Evolutionary conservation across 495 filamentous ascomycete species (phyloP).

Genomic region (Hyaloscypha variabilis): DNA sequence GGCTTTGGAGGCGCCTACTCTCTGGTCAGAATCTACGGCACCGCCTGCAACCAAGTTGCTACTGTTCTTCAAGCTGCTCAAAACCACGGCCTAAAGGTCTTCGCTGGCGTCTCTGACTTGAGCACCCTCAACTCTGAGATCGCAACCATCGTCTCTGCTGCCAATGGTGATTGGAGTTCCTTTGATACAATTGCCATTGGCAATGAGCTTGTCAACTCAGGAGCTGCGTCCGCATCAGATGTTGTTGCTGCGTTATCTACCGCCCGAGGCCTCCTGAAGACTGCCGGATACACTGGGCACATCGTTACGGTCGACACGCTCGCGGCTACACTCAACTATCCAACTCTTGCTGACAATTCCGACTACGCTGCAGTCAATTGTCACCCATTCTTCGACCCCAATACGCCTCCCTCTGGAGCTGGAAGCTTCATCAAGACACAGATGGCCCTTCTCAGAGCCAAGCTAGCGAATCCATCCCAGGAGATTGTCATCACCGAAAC

Average conservation of each 20-base stretch:
- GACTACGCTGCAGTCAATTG: constrained; percentile 82
- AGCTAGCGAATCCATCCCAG: constrained; percentile 37
- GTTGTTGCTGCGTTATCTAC: constrained; percentile 56
- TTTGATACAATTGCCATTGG: constrained; percentile 76
- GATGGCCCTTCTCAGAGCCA: constrained; percentile 47
- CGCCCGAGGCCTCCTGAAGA: constrained; percentile 59
- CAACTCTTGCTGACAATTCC: constrained; percentile 68
- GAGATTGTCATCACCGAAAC: constrained; percentile 64
- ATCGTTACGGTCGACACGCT: constrained; percentile 83
- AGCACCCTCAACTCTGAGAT: constrained; percentile 58
- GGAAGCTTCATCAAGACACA: constrained; percentile 64
- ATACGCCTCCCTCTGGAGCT: constrained; percentile 54
- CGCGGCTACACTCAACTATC: constrained; percentile 63
- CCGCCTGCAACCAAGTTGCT: constrained; percentile 72
- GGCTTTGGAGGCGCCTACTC: constrained; percentile 51
- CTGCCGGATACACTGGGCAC: constrained; percentile 68
- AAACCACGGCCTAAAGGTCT: constrained; percentile 62
- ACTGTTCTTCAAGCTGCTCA: constrained; percentile 62
- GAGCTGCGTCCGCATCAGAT: constrained; percentile 49
- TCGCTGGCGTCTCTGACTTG: constrained; percentile 74
- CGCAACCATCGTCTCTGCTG: constrained; percentile 43
- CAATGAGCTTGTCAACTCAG: constrained; percentile 77
- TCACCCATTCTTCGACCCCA: constrained; percentile 82
- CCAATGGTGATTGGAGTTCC: constrained; percentile 59
- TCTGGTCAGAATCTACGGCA: constrained; percentile 77